Evolutionary conservation across 83 land plant species (phyloP).

Genomic region (Picea engelmannii): DNA sequence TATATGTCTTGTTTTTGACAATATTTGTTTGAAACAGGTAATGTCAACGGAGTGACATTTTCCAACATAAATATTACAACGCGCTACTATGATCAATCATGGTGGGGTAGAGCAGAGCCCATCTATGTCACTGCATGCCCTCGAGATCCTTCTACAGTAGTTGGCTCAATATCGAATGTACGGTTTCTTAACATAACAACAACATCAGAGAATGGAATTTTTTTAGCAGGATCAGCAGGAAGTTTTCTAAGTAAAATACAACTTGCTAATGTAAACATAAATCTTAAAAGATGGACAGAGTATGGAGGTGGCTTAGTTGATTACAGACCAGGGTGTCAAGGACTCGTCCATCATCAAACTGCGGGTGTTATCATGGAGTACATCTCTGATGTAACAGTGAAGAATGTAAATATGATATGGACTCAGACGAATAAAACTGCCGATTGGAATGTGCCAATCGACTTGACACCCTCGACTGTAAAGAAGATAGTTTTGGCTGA

Average conservation of each 20-base stretch:
- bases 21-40: conserved; percentile 48
- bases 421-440: not conserved
- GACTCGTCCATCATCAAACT: conserved; percentile 63
- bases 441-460: conserved; percentile 74
- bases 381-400: conserved; percentile 48
- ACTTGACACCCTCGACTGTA: conserved; percentile 70
- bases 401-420: conserved; percentile 77
- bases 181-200: conserved; percentile 69
- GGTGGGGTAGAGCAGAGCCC: conserved; percentile 99
- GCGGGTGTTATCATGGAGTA: conserved; percentile 85
- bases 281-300: conserved; percentile 65
- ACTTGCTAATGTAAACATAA: conserved; percentile 63
- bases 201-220: conserved; percentile 83
- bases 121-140: conserved; percentile 90
- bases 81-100: conserved; percentile 86
- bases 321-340: conserved; percentile 91
- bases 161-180: conserved; percentile 70
- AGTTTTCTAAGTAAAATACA: conserved; percentile 51
- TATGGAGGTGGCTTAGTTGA: conserved; percentile 68
- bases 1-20: not conserved
- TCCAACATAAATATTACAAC: conserved; percentile 85
- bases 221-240: conserved; percentile 68
- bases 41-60: conserved; percentile 61
- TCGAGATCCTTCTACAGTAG: conserved; percentile 39
- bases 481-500: conserved; percentile 43